Conservation (phyloP, 306 rosid species). For the Inga oerstediana region DNA sequence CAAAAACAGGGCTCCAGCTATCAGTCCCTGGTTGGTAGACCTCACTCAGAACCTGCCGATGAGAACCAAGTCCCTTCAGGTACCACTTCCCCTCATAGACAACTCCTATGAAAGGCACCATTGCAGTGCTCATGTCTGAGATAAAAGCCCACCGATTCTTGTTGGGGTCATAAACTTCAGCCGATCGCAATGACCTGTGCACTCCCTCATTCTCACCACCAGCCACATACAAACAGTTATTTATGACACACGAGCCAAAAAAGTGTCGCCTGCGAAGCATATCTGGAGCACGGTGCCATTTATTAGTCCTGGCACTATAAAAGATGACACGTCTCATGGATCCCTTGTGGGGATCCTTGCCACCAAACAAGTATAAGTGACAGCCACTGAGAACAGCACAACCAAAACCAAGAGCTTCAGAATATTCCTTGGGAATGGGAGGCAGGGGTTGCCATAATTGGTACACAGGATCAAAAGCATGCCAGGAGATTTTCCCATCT, state of each 20-base stretch:
- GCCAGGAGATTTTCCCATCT: slow-evolving; percentile 87
- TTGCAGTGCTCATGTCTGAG: slow-evolving; percentile 87
- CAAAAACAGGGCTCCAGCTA: slow-evolving; percentile 71
- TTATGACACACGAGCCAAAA: slow-evolving; percentile 83
- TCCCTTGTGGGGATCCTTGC: slow-evolving; percentile 81
- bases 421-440: slow-evolving; percentile 85
- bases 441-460: slow-evolving; percentile 94
- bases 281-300: slow-evolving; percentile 94
- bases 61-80: slow-evolving; percentile 81
- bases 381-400: slow-evolving; percentile 92
- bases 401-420: slow-evolving; percentile 91
- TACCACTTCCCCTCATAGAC: slow-evolving; percentile 85
- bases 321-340: slow-evolving; percentile 86
- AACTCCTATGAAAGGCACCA: slow-evolving; percentile 89
- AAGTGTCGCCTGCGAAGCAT: slow-evolving; percentile 89
- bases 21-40: slow-evolving; percentile 73
- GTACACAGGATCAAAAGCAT: slow-evolving; percentile 83
- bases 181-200: slow-evolving; percentile 76
- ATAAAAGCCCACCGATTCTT: slow-evolving; percentile 83
- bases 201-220: slow-evolving; percentile 86
- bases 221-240: slow-evolving; percentile 84
- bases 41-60: slow-evolving; percentile 81
- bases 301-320: slow-evolving; percentile 82
- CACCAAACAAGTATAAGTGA: slow-evolving; percentile 85
- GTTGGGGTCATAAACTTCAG: slow-evolving; percentile 85